These are phyloP conservation scores for Phytophthora cajani DNA, from an alignment of 352 stramenopile genomes.

Conservation along the genomic window DNA sequence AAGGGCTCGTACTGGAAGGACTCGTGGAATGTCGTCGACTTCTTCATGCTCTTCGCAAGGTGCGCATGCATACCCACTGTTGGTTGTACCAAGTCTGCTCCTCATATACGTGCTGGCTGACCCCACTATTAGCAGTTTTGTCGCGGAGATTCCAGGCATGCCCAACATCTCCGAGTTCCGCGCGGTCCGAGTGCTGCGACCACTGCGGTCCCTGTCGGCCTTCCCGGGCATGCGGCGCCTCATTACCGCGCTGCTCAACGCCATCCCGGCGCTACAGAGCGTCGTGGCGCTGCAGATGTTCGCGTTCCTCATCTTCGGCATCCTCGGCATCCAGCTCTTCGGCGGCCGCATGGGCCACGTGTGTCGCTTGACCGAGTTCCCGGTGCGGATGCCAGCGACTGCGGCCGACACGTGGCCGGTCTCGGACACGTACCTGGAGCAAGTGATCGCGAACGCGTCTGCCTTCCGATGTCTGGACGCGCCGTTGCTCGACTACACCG, in stretches of 20 bases:
- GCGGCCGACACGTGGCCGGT: slow-evolving; percentile 50
- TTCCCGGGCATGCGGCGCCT: slow-evolving; percentile 67
- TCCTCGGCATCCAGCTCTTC: slow-evolving; percentile 88
- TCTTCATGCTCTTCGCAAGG: slow-evolving; percentile 87
- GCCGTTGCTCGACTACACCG: slow-evolving; percentile 48
- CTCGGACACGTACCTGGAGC: slow-evolving; percentile 42
- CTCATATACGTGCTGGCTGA: background rate
- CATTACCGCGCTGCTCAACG: slow-evolving; percentile 66
- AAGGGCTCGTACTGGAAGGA: slow-evolving; percentile 79
- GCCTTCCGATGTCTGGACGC: slow-evolving; percentile 43
- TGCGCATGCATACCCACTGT: slow-evolving; percentile 22
- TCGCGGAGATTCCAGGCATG: slow-evolving; percentile 47
- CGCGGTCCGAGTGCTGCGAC: slow-evolving; percentile 84
- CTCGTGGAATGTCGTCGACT: slow-evolving; percentile 91
- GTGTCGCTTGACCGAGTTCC: slow-evolving; percentile 79
- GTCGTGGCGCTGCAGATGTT: slow-evolving; percentile 86
- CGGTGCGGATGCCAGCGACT: slow-evolving; percentile 50
- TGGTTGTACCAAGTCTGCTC: too few species aligned
- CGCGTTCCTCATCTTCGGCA: slow-evolving; percentile 89
- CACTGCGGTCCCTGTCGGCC: slow-evolving; percentile 82
- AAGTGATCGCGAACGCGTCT: slow-evolving; percentile 38
- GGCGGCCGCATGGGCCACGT: slow-evolving; percentile 67
- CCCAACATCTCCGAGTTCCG: slow-evolving; percentile 76
- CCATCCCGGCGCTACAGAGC: slow-evolving; percentile 77
- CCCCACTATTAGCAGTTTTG: slow-evolving; percentile 22